Base-by-base conservation (phyloP, 768 basidiomycete genomes). In the Fomitopsis serialis region DNA sequence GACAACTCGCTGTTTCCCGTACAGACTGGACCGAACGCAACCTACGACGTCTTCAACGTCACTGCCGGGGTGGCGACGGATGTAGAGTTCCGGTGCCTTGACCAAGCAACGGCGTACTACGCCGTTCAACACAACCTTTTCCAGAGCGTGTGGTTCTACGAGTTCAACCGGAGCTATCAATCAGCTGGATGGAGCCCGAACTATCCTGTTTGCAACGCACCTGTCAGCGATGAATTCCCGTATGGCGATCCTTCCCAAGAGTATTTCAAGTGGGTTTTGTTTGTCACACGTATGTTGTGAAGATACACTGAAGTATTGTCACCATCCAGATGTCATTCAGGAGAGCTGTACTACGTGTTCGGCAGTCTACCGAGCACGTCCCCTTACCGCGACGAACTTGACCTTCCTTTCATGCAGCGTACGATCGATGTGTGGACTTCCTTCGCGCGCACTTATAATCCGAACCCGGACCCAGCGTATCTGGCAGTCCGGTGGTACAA, bases 71-170 rank as follows among this genome's bases (percentile, higher is more conserved):
- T 75, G 7, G 70, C 74, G 2, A 78, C 73, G 0, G 75, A 78
- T 58, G 68, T 70, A 6, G 68, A 77, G 57, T 79, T 79, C 63
- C 61, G 68, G 58, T 78, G 78, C 54, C 57, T 80, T 27, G 77
- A 79, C 58, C 76, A 78, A 58, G 78, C 78, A 0, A 78, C 78
- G 0, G 72, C 74, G 6, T 68, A 71, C 34, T 72, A 78, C 1
- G 75, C 72, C 19, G 66, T 72, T 8, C 64, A 69, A 32, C 69
- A 78, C 60, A 62, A 69, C 10, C 61, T 74, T 10, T 76, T 79
- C 63, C 23, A 51, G 21, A 72, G 70, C 11, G 63, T 74, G 7
- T 76, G 70, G 61, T 66, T 72, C 13, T 79, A 78, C 63, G 68
- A 77, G 54, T 79, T 78, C 54, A 76, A 80, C 54, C 62, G 75